These are phyloP conservation scores for Collybia mongolica DNA, from an alignment of 768 basidiomycete genomes.

Conservation along the genomic window DNA sequence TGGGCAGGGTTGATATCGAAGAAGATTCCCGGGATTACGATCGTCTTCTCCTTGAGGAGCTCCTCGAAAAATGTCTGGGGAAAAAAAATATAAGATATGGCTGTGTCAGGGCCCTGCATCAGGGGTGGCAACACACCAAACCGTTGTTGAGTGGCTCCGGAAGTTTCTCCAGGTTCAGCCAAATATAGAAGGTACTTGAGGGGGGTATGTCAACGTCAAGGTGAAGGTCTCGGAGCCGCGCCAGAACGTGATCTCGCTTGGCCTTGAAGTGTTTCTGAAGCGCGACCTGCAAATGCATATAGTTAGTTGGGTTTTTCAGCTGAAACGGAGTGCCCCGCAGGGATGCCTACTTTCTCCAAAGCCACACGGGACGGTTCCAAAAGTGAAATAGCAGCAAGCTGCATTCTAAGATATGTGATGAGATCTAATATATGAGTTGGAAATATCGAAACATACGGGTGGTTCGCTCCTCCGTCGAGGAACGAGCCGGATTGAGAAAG, in stretches of 20 bases:
- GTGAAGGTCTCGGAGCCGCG: conserved; percentile 74
- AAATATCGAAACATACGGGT: conserved; percentile 58
- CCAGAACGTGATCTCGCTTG: conserved; percentile 89
- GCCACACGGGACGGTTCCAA: conserved; percentile 69
- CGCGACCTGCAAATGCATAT: conserved; percentile 46
- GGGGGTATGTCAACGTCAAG: conserved; percentile 79
- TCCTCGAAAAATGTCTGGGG: conserved; percentile 92
- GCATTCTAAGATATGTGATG: conserved; percentile 48
- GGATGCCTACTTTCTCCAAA: conserved; percentile 56
- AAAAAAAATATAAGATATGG: neutral
- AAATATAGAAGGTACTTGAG: conserved; percentile 88
- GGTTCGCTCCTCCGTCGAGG: conserved; percentile 93
- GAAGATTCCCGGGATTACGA: conserved; percentile 90
- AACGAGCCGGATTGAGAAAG: conserved; percentile 93
- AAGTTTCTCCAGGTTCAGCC: conserved; percentile 82
- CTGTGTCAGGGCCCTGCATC: neutral
- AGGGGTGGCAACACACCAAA: conserved; percentile 42
- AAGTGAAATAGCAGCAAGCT: conserved; percentile 85
- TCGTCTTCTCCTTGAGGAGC: conserved; percentile 85
- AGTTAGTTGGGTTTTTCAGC: neutral
- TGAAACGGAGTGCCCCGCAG: neutral
- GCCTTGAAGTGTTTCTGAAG: conserved; percentile 88
- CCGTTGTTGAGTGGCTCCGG: conserved; percentile 87
- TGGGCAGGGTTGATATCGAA: conserved; percentile 83
- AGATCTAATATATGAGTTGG: neutral